Base-by-base conservation (phyloP, 306 rosid genomes). In the Lagenaria siceraria region DNA sequence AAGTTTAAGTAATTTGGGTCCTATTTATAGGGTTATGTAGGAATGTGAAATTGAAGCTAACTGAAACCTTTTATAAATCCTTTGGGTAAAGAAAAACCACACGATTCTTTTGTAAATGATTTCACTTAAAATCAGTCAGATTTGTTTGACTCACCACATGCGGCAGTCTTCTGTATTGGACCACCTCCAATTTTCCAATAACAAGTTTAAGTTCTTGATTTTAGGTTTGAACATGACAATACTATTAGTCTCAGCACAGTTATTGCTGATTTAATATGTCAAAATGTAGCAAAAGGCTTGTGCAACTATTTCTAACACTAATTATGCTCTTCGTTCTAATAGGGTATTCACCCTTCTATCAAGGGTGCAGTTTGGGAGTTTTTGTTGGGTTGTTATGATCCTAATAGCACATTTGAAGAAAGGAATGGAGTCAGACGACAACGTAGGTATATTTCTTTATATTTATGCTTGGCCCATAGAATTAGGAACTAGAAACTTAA, bases 271-370 rank as follows among this genome's bases (percentile, higher is more conserved):
- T 66, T 66, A 36, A 66, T 66, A 40, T 66, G 53, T 72, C 55
- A 49, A 51, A 73, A 49, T 48, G 43, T 27, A 25, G 43, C 43
- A 12, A 51, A 73, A 48, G 17, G 53, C 27, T 27, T n/a, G 40
- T 51, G 14, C 2, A 49, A 22, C 52, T 66, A 42, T 69, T 24
- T 22, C 14, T 40, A 62, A 18, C 31, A 3, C 19, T 17, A 51
- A 78, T 33, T 18, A 10, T 21, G 10, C 64, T 22, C 51, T 70
- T 56, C 6, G 10, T 75, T 51, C 74, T 63, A 83, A 83, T 80
- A 94, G 98, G 98, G 98, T 60, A 84, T 94, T 78, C 96, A 94
- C 81, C 98, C 98, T 89, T 87, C 95, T 81, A 92, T 94, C 80
- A 92, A 94, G 82, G 98, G 92, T 76, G 88, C 51, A 75, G 98